Evolutionary conservation across 1,284 basidiomycete genomes (phyloP), one percentile per base, ranked within the genome.

Genomic region (Apiotrichum sp.): DNA sequence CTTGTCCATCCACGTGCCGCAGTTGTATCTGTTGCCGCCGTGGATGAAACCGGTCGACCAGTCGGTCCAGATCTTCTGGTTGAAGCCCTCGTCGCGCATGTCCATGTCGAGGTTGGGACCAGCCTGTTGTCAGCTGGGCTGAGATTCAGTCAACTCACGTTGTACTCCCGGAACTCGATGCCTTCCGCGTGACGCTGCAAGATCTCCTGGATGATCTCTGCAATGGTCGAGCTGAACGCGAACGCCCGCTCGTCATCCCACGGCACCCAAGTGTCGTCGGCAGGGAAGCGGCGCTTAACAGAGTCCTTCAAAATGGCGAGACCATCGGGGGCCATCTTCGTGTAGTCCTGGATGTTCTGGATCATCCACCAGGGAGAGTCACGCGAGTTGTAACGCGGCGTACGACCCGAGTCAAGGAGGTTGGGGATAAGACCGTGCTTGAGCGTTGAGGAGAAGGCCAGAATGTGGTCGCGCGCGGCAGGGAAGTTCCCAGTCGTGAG

Each of bases 321-420:
- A 3, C 96, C 95, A 61, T 91, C 86, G 0, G 93, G 91, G 1
- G 88, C 89, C 76, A 83, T 86, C 56, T 79, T 80, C 41, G 84
- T 86, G 73, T 97, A 98, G 75, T 98, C 93, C 71, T 98, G 95
- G 56, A 98, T 95, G 69, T 90, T 96, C 73, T 98, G 95, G 56
- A 97, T 76, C 87, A 98, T 96, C 89, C 93, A 98, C 95, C 67
- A 67, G 29, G 65, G 65, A 41, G 63, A 68, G 36, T 70, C 70
- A 48, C 59, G 53, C 43, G 70, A 76, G 65, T 77, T 81, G 63
- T 78, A 89, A 83, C 90, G 80, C 10, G 91, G 91, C 58, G 79
- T 89, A 46, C 86, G 83, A 16, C 87, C 80, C 3, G 90, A 93
- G 74, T 96, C 92, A 56, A 97, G 79, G 45, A 97, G 76, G 73